A percentile compares a stretch with the other conserved stretches of the same genome.
These are phyloP conservation scores for Salix arbutifolia DNA, from an alignment of 345 rosid genomes.

Conservation along the genomic window DNA sequence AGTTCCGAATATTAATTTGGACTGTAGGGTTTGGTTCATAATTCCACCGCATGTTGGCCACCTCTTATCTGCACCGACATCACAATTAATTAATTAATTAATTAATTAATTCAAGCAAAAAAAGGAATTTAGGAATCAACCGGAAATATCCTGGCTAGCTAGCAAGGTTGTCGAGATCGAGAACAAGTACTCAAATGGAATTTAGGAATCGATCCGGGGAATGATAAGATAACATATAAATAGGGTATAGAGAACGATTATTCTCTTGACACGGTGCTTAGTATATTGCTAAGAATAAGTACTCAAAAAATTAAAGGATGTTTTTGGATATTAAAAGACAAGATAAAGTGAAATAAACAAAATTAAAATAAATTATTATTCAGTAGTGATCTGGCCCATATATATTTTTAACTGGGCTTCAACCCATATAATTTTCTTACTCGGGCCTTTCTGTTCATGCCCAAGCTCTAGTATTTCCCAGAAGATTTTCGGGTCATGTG, in stretches of 20 bases:
- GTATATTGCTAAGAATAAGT: background rate
- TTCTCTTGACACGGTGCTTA: background rate
- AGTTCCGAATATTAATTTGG: background rate
- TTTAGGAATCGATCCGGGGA: slow-evolving; percentile 2
- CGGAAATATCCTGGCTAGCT: background rate
- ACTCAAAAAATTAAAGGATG: no score
- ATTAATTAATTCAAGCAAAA: no score
- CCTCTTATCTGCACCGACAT: no score
- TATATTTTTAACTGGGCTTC: background rate
- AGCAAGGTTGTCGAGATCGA: background rate
- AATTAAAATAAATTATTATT: background rate
- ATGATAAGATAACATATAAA: background rate
- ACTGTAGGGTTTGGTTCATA: background rate
- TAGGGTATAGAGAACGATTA: background rate
- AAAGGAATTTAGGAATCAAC: background rate
- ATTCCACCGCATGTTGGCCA: no score
- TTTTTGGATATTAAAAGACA: background rate
- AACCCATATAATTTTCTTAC: background rate
- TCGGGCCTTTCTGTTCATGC: background rate
- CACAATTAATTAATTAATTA: no score
- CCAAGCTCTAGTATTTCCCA: no score
- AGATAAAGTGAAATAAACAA: background rate
- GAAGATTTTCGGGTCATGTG: background rate
- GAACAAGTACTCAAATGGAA: slow-evolving; percentile 4
- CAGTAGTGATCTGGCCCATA: background rate